Percentiles rank a stretch among this genome's conserved stretches.
Conservation (phyloP, 768 basidiomycete species). For the Coprinopsis strossmayeri region DNA sequence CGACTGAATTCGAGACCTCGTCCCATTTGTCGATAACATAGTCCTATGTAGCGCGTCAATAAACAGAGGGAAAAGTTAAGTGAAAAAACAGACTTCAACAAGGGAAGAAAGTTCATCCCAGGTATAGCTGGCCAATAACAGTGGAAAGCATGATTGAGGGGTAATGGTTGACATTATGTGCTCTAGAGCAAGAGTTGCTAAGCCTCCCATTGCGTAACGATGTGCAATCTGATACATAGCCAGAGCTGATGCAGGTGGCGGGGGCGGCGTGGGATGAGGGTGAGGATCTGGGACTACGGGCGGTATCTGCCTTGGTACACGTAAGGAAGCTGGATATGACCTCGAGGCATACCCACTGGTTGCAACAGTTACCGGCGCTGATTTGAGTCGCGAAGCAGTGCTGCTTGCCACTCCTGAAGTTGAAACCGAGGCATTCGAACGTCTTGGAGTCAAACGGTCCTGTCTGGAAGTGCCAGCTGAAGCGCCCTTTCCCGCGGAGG, state of each 20-base stretch:
- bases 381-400: conserved; percentile 28
- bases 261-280: conserved; percentile 57
- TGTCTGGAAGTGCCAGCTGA: conserved; percentile 16
- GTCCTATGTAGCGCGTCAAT: conserved; percentile 35
- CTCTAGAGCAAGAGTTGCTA: conserved; percentile 62
- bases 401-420: conserved; percentile 17
- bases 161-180: conserved; percentile 69
- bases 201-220: conserved; percentile 60
- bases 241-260: conserved; percentile 63
- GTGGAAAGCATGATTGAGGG: conserved; percentile 57
- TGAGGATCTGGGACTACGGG: conserved; percentile 53
- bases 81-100: conserved; percentile 48
- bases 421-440: conserved; percentile 18
- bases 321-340: conserved; percentile 45
- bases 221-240: conserved; percentile 75
- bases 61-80: conserved; percentile 11
- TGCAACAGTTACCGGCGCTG: conserved; percentile 32
- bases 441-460: conserved; percentile 16
- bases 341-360: conserved; percentile 26
- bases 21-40: conserved; percentile 77
- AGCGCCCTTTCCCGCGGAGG: conserved; percentile 16
- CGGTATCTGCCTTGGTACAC: conserved; percentile 31
- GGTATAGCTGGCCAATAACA: conserved; percentile 59
- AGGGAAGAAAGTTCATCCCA: conserved; percentile 61
- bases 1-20: conserved; percentile 53